Conservation (phyloP, 2,329 filamentous ascomycete species). For the Iodosphaeria phyllophila region DNA sequence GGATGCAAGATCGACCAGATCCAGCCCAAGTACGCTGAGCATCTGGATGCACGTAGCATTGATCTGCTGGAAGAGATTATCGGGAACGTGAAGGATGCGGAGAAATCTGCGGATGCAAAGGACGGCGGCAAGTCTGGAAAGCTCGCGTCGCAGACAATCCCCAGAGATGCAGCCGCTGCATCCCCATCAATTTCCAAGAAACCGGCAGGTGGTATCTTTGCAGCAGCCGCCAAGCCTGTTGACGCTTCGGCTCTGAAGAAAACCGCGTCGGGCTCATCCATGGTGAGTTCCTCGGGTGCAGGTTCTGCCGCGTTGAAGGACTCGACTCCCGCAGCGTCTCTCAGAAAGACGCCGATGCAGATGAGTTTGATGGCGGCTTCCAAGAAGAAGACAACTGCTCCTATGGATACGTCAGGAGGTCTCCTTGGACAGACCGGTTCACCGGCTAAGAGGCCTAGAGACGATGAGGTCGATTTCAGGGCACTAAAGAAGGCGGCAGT, state of each 20-base stretch:
- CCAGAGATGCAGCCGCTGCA: too few species aligned
- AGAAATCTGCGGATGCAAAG: slow-evolving; percentile 8
- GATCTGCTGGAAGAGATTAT: slow-evolving; percentile 22
- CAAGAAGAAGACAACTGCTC: slow-evolving; percentile 2
- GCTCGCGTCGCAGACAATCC: too few species aligned
- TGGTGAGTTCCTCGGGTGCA: too few species aligned
- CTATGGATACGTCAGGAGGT: too few species aligned
- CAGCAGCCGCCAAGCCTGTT: too few species aligned
- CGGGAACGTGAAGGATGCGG: slow-evolving; percentile 9
- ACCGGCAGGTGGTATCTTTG: slow-evolving; percentile 1
- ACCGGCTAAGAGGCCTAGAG: slow-evolving; percentile 3
- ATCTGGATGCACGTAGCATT: slow-evolving; percentile 35
- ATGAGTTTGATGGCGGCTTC: slow-evolving; percentile 4
- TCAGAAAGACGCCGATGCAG: too few species aligned
- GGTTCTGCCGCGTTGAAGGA: too few species aligned
- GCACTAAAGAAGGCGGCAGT: slow-evolving; percentile 7
- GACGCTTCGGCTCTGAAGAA: too few species aligned
- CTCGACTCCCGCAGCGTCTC: too few species aligned
- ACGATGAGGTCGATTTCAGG: slow-evolving; percentile 4
- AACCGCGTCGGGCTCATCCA: too few species aligned
- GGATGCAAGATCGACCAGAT: slow-evolving; percentile 49
- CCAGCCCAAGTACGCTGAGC: slow-evolving; percentile 46
- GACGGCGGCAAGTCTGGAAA: slow-evolving; percentile 3
- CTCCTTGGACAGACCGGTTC: too few species aligned
- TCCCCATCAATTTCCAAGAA: slow-evolving; percentile 2